Evolutionary conservation across 805 yeast species (phyloP).

Genomic region (Zygotorulaspora sp.): DNA sequence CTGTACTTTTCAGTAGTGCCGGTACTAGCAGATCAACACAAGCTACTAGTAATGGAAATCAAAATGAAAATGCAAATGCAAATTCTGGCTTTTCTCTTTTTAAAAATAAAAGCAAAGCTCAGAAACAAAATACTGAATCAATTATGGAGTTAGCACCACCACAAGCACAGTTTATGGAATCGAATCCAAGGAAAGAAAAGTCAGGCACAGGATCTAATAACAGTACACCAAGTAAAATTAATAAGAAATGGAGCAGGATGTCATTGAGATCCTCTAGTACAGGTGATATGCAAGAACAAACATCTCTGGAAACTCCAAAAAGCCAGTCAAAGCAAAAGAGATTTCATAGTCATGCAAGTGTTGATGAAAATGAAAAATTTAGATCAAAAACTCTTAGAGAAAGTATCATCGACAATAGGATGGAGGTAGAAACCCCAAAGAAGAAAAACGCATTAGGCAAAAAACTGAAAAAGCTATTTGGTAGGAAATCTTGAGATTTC

Average conservation of each 20-base stretch:
- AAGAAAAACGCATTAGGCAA: conserved; percentile 35
- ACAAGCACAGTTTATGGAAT: conserved; percentile 10
- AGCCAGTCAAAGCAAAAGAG: conserved; percentile 5
- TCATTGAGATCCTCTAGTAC: conserved; percentile 26
- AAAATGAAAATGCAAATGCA: conserved; percentile 5
- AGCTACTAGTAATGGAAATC: conserved; percentile 10
- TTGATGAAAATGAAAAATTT: conserved; percentile 8
- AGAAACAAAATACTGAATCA: conserved; percentile 5
- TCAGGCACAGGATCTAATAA: conserved; percentile 13
- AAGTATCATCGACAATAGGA: background rate
- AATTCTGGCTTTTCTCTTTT: conserved; percentile 20
- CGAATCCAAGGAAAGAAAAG: conserved; percentile 2
- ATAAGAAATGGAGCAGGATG: conserved; percentile 20
- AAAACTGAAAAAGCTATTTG: conserved; percentile 40
- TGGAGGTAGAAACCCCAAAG: conserved; percentile 15
- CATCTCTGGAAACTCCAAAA: background rate
- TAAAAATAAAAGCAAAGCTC: conserved; percentile 14
- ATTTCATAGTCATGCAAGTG: conserved; percentile 11
- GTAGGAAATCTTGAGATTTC: conserved; percentile 25
- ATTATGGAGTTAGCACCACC: conserved; percentile 11
- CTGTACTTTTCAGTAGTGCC: conserved; percentile 17
- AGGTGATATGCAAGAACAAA: conserved; percentile 10
- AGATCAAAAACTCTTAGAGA: conserved; percentile 8
- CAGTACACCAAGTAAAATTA: conserved; percentile 14
- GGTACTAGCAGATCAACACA: conserved; percentile 15